Percentiles rank a stretch among this genome's conserved stretches.
These are phyloP conservation scores for Fragosphaeria purpurea DNA, from an alignment of 2,329 filamentous ascomycete species.

Conservation along the genomic window DNA sequence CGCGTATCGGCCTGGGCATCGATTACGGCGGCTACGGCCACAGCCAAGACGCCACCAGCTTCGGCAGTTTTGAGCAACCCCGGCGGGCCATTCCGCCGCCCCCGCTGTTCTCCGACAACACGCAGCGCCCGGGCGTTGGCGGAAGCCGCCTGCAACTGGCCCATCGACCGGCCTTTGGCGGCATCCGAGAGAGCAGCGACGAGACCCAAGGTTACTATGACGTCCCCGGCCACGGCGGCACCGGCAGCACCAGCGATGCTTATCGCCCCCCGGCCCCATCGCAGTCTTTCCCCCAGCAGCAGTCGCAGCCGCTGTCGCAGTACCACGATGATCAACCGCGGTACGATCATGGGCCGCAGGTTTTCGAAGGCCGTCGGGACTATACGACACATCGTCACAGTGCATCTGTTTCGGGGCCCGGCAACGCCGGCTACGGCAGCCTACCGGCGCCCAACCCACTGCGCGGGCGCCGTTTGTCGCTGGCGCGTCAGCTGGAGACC, in stretches of 20 bases:
- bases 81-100: too few relatives aligned
- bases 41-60: constrained; percentile 8
- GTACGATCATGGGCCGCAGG: neutral
- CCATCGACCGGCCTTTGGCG: constrained; percentile 22
- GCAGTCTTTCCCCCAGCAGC: neutral
- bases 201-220: neutral
- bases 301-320: neutral
- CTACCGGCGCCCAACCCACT: constrained; percentile 8
- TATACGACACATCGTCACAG: neutral
- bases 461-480: neutral
- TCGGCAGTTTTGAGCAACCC: constrained; percentile 2
- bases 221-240: neutral
- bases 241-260: neutral
- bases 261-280: neutral
- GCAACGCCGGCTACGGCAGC: neutral
- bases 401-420: neutral
- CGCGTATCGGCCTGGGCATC: constrained; percentile 6
- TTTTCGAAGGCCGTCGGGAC: neutral
- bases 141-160: constrained; percentile 13
- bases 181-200: constrained; percentile 24
- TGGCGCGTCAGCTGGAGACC: constrained; percentile 6
- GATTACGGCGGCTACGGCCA: neutral
- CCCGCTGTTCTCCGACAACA: too few relatives aligned
- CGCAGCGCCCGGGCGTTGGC: too few relatives aligned
- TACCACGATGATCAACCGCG: neutral